These are phyloP conservation scores for Groenewaldozyma tartarivorans DNA, from an alignment of 805 yeast genomes.

Conservation along the genomic window DNA sequence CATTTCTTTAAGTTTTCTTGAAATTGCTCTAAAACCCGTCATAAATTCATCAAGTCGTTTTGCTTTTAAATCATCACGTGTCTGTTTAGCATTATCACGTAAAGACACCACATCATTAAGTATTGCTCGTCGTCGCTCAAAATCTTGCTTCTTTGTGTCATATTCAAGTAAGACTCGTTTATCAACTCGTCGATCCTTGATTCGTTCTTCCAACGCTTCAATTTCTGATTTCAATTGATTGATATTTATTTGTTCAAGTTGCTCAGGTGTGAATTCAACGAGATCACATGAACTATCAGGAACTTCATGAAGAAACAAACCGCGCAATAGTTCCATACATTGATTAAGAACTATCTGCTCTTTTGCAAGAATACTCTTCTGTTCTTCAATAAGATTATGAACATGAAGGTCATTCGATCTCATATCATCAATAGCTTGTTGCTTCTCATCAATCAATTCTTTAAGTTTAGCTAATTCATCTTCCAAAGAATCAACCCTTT, in stretches of 20 bases:
- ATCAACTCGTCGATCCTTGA: slow-evolving; percentile 54
- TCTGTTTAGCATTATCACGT: slow-evolving; percentile 54
- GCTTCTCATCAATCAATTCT: slow-evolving; percentile 33
- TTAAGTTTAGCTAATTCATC: slow-evolving; percentile 27
- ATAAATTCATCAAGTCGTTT: slow-evolving; percentile 79
- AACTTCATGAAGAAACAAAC: slow-evolving; percentile 46
- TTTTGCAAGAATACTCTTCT: slow-evolving; percentile 33
- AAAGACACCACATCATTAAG: slow-evolving; percentile 56
- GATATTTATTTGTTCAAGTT: slow-evolving; percentile 39
- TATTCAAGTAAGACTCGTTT: slow-evolving; percentile 71
- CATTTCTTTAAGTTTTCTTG: slow-evolving; percentile 88
- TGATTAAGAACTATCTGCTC: slow-evolving; percentile 31
- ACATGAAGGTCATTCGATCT: slow-evolving; percentile 60
- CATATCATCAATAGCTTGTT: slow-evolving; percentile 42
- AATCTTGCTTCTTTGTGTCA: slow-evolving; percentile 57
- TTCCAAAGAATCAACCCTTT: slow-evolving; percentile 19
- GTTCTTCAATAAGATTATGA: slow-evolving; percentile 52
- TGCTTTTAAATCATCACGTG: slow-evolving; percentile 60
- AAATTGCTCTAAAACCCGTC: slow-evolving; percentile 82
- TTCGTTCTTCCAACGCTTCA: slow-evolving; percentile 42
- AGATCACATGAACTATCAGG: slow-evolving; percentile 18
- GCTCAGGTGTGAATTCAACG: slow-evolving; percentile 40
- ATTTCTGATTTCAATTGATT: slow-evolving; percentile 44
- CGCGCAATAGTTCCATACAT: slow-evolving; percentile 30
- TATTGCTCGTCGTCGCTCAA: slow-evolving; percentile 49